Evolutionary conservation across 768 basidiomycete species (phyloP), one percentile per base, ranked within the genome.

Genomic region (Tylopilus subfusipes): DNA sequence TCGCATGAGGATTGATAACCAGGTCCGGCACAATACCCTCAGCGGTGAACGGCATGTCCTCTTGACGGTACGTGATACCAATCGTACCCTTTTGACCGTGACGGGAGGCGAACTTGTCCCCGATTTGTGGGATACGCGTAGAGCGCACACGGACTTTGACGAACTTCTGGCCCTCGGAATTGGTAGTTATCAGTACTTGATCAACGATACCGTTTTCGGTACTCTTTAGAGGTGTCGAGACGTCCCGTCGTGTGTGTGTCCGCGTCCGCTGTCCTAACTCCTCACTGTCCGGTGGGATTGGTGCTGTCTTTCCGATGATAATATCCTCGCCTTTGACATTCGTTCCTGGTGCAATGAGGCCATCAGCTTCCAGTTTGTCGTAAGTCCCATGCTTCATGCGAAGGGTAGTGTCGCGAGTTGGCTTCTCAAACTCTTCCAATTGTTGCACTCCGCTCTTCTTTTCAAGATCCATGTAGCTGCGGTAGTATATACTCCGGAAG

Each of bases 41-140:
- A 2, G 87, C 85, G 3, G 94, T 96, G 77, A 98, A 99, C 29
- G 97, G 97, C 97, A 99, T 98, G 69, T 99, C 97, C 72, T 99
- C 97, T 71, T 98, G 97, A 48, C 97, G 92, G 69, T 99, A 99
- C 0, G 96, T 98, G 73, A 99, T 97, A 74, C 97, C 97, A 58
- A 98, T 96, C 11, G 97, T 99, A 73, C 97, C 97, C 78, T 99
- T 99, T 75, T 99, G 97, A 65, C 97, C 97, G 67, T 99, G 97
- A 67, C 97, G 90, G 44, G 97, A 99, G 2, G 97, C 97, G 61
- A 99, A 99, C 74, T 99, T 99, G 79, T 99, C 97, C 38, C 97
- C 97, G 51, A 89, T 97, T 71, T 99, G 96, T 29, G 97, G 97
- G 52, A 98, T 84, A 75, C 97, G 91, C 8, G 93, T 96, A 19